Base-by-base conservation (phyloP, 495 filamentous ascomycete genomes). In the Podospora fimiseda region DNA sequence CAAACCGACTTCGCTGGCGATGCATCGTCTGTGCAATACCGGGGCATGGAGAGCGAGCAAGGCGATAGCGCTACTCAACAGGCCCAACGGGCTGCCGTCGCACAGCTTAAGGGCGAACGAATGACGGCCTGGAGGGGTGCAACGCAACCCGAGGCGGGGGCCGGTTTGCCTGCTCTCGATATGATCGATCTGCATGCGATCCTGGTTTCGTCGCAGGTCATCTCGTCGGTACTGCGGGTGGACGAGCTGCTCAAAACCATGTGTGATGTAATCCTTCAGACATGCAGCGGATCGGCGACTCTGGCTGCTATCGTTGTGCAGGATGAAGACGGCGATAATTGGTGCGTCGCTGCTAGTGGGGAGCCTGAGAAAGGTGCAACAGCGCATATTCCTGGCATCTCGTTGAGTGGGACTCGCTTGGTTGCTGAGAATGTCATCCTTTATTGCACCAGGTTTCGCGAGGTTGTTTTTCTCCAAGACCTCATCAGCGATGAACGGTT, bases 111-210 rank as follows among this genome's bases (percentile, higher is more conserved):
- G 48, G 80, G 79, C 41, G 84, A 85, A 59, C 72, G 84, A 36
- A 86, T 86, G 62, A 69, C 79, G 27, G 81, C 77, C 20, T 88
- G 85, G 85, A 69, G 76, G 54, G 74, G 75, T 16, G 70, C 68
- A 39, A 76, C 64, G 59, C 67, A 67, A 51, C 64, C 72, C 9
- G 75, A 73, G 48, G 69, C 71, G 13, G 76, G 73, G 4, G 73
- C 64, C 22, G 77, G 79, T 3, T 60, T 82, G 50, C 79, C 78
- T 62, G 70, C 70, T 40, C 74, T 81, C 53, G 90, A 96, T 66
- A 90, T 94, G 69, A 88, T 95, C 48, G 90, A 95, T 64, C 65
- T 95, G 48, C 83, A 88, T 42, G 89, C 86, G 38, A 95, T 96
- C 48, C 76, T 96, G 9, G 84, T 90, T 60, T 91, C 87, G 14